Evolutionary conservation across 768 basidiomycete genomes (phyloP).

Genomic region (Ramaria rubella): DNA sequence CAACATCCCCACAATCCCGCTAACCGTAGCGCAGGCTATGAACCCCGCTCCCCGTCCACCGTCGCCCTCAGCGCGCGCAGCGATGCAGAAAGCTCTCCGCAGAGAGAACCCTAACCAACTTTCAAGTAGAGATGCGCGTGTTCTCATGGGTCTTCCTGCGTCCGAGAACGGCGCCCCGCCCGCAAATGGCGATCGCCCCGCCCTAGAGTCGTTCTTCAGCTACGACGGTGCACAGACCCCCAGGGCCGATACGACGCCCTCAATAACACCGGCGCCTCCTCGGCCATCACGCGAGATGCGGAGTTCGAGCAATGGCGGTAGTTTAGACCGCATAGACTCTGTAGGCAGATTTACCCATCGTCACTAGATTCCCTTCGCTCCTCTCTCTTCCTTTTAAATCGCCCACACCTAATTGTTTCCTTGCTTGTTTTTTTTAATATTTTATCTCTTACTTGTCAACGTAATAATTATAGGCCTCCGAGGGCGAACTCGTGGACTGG

Average conservation of each 20-base stretch:
- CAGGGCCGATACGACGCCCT: background rate
- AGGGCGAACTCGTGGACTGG: slow-evolving; percentile 66
- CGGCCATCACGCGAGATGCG: slow-evolving; percentile 64
- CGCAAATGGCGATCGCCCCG: slow-evolving; percentile 27
- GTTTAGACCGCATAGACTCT: background rate
- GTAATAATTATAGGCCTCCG: background rate
- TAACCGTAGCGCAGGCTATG: slow-evolving; percentile 94
- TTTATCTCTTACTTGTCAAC: too few species aligned
- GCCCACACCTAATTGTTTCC: background rate
- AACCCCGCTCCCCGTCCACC: slow-evolving; percentile 93
- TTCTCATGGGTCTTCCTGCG: slow-evolving; percentile 54
- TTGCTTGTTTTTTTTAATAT: background rate
- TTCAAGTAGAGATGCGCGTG: slow-evolving; percentile 69
- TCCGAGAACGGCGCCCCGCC: slow-evolving; percentile 27
- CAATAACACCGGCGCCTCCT: slow-evolving; percentile 38
- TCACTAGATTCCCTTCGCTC: background rate
- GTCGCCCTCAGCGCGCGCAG: slow-evolving; percentile 79
- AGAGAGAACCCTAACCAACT: slow-evolving; percentile 82
- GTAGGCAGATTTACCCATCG: slow-evolving; percentile 5
- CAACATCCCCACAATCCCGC: slow-evolving; percentile 93
- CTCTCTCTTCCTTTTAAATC: background rate
- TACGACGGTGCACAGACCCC: slow-evolving; percentile 25
- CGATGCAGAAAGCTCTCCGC: slow-evolving; percentile 80
- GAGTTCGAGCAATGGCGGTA: background rate
- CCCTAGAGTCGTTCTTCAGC: slow-evolving; percentile 52